A percentile compares a stretch with the other conserved stretches of the same genome.
phyloP scores from a whole-genome alignment of 2,329 filamentous ascomycete genomes.

The Aspergillus ruber region DNA sequence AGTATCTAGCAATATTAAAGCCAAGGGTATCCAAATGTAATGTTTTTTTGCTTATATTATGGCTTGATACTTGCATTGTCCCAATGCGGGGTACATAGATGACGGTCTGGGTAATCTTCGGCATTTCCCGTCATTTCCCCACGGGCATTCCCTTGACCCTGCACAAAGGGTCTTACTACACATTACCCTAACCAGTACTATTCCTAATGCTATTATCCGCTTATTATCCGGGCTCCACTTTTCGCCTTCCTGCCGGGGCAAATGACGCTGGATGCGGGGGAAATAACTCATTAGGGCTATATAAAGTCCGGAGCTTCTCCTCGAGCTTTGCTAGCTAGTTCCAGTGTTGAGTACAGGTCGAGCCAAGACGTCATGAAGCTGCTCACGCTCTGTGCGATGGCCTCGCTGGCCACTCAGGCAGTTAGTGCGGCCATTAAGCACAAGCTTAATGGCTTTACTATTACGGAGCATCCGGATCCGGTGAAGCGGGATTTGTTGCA shows the following conservation, averaged over 20 bases:
- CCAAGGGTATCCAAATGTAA: too few relatives aligned
- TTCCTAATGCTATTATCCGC: not conserved
- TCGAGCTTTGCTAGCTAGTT: too few relatives aligned
- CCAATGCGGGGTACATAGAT: too few relatives aligned
- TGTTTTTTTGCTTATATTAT: too few relatives aligned
- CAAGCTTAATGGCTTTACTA: conserved; percentile 44
- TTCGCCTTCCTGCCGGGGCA: not conserved
- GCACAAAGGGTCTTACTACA: not conserved
- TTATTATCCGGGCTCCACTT: not conserved
- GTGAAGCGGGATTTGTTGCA: conserved; percentile 47
- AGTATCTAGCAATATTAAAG: not conserved
- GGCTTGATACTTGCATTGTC: too few relatives aligned
- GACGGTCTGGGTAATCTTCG: too few relatives aligned
- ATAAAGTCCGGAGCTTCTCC: not conserved
- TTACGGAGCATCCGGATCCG: conserved; percentile 30
- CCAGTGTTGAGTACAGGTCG: not conserved
- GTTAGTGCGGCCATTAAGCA: conserved; percentile 46
- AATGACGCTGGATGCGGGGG: not conserved
- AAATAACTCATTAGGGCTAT: not conserved
- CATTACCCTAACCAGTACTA: not conserved
- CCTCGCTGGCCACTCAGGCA: conserved; percentile 40
- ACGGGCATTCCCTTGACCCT: not conserved
- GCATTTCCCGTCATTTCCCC: too few relatives aligned
- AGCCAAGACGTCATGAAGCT: conserved; percentile 31
- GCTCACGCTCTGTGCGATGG: conserved; percentile 22